Conservation (phyloP, 352 stramenopile species). For the Globisporangium heterothallicum region DNA sequence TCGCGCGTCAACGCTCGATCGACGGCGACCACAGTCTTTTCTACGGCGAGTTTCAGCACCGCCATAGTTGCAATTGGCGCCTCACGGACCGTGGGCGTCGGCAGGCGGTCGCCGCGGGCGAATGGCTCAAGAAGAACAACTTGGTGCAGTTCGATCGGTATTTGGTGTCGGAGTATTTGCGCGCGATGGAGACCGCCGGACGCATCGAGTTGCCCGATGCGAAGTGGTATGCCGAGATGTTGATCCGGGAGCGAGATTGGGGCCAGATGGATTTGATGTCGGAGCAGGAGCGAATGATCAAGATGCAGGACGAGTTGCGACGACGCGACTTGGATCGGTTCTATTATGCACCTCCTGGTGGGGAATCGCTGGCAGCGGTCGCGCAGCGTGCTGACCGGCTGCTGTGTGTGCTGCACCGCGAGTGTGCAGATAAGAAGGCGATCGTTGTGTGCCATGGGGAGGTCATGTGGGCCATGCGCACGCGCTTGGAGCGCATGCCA, state of each 20-base stretch:
- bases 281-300: slow-evolving; percentile 78
- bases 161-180: slow-evolving; percentile 85
- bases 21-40: slow-evolving; percentile 83
- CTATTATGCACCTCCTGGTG: slow-evolving; percentile 81
- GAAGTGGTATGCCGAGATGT: slow-evolving; percentile 85
- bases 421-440: slow-evolving; percentile 68
- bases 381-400: slow-evolving; percentile 78
- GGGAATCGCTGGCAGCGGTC: slow-evolving; percentile 78
- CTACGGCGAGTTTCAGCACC: slow-evolving; percentile 83
- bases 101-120: slow-evolving; percentile 67
- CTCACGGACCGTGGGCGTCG: slow-evolving; percentile 78
- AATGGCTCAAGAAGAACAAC: slow-evolving; percentile 79
- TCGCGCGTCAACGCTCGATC: slow-evolving; percentile 78
- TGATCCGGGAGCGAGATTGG: slow-evolving; percentile 87
- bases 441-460: slow-evolving; percentile 87
- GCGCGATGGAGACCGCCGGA: slow-evolving; percentile 81
- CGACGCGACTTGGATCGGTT: slow-evolving; percentile 79
- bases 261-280: slow-evolving; percentile 89
- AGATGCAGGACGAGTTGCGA: slow-evolving; percentile 86
- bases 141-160: slow-evolving; percentile 79
- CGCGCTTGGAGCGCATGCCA: slow-evolving; percentile 82
- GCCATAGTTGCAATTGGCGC: slow-evolving; percentile 85
- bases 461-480: slow-evolving; percentile 89
- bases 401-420: slow-evolving; percentile 72
- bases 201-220: slow-evolving; percentile 66